Conservation (phyloP, 2,329 filamentous ascomycete species). For the Fusarium nematophilum region DNA sequence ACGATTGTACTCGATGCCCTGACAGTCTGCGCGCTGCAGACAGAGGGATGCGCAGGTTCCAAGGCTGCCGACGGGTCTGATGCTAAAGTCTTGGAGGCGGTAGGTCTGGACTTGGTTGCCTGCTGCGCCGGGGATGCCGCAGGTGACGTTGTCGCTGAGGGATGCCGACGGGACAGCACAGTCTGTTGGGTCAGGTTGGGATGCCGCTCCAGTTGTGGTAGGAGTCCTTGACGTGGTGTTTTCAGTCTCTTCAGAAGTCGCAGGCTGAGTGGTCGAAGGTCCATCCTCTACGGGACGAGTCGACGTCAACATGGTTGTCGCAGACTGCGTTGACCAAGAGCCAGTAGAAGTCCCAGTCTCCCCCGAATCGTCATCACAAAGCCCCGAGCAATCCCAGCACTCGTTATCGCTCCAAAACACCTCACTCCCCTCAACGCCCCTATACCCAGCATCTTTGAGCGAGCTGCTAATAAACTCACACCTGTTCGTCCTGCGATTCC, state of each 20-base stretch:
- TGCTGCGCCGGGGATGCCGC: constrained; percentile 27
- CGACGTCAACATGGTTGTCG: constrained; percentile 23
- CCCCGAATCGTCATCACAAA: not conserved
- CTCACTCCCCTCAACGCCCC: not conserved
- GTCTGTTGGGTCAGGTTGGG: constrained; percentile 9
- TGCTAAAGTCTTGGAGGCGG: constrained; percentile 14
- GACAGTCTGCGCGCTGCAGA: constrained; percentile 21
- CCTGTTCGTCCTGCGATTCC: constrained; percentile 5
- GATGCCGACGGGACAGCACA: constrained; percentile 21
- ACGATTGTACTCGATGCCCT: constrained; percentile 28
- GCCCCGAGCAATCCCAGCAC: constrained; percentile 27
- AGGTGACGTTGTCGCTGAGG: constrained; percentile 25
- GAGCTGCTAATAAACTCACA: constrained; percentile 24
- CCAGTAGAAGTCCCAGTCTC: not conserved
- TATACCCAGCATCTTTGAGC: constrained; percentile 13
- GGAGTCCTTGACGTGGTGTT: not conserved
- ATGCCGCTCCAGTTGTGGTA: not conserved
- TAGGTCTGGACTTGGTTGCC: constrained; percentile 28
- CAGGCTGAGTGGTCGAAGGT: not conserved
- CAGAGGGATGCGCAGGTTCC: constrained; percentile 26
- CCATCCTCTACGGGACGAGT: constrained; percentile 5
- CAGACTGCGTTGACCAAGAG: constrained; percentile 1
- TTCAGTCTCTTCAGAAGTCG: not conserved
- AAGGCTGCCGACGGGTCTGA: constrained; percentile 31
- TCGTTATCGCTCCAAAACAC: constrained; percentile 25